Evolutionary conservation across 2,329 filamentous ascomycete species (phyloP), one percentile per base, ranked within the genome.

Genomic region (Paradendryphiella salina): DNA sequence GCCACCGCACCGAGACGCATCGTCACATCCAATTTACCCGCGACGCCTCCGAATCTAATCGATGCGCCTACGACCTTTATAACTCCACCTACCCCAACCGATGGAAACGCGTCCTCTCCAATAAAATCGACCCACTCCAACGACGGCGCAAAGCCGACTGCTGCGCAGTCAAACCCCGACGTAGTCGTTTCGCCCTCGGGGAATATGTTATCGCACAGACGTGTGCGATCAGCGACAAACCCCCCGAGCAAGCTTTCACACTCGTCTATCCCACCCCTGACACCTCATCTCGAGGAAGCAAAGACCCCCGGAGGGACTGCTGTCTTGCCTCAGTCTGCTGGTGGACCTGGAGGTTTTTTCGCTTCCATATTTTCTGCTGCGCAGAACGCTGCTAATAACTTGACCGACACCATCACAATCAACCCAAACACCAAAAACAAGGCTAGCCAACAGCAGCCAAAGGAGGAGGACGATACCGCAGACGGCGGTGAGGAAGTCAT

Each of bases 321-420:
- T n/a, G 74, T 75, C 23, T 69, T 71, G 32, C 76, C 74, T 26
- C 73, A 75, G 41, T 75, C 76, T 46, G 74, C 73, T 26, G 59
- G 57, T 5, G 59, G 91, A 0, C 74, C 73, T 32, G 62, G 60
- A 11, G 59, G 91, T 1, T 97, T 99, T 77, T 97, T 99, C 75
- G 96, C 90, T 4, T 92, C 89, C 20, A 89, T 99, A 68, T 85
- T 99, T 58, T 93, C 90, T 33, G 93, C 88, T 37, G 94, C 94
- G 14, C 93, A 97, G 73, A 96, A 88, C 80, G 93, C 93, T 35
- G 91, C 92, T 11, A 90, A 79, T 58, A 85, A 84, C 14, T 72
- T 92, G 4, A 90, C 82, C 61, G 89, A 82, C 57, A 90, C 86
- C 39, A 86, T 96, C 38, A 83, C 84, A 40, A 92, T 85, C 69